Conservation (phyloP, 257 asterid species). For the Fraxinus quadrangulata region DNA sequence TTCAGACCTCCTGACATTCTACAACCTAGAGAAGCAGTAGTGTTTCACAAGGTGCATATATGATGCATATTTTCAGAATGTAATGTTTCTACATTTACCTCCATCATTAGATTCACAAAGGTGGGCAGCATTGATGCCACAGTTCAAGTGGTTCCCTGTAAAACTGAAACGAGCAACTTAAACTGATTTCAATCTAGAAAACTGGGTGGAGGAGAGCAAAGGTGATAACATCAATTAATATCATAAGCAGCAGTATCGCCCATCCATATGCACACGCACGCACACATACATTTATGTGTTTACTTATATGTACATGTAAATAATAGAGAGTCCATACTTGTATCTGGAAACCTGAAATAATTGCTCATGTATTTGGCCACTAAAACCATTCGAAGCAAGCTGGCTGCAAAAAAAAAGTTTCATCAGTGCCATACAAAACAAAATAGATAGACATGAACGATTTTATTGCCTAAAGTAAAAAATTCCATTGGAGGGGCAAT, state of each 20-base stretch:
- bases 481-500: background rate
- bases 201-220: constrained; percentile 4
- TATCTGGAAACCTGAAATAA: constrained; percentile 68
- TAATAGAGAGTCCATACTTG: constrained; percentile 51
- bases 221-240: background rate
- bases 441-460: background rate
- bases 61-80: constrained; percentile 5
- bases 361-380: constrained; percentile 66
- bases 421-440: background rate
- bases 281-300: background rate
- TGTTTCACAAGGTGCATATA: constrained; percentile 6
- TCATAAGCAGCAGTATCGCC: background rate
- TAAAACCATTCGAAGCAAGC: constrained; percentile 71
- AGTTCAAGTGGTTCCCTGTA: constrained; percentile 75
- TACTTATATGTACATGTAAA: constrained; percentile 2
- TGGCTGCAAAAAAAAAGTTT: constrained; percentile 53
- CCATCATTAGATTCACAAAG: constrained; percentile 58
- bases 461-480: background rate
- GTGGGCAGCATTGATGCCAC: constrained; percentile 56
- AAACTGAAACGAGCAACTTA: constrained; percentile 58
- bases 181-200: constrained; percentile 11
- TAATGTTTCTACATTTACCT: constrained; percentile 42
- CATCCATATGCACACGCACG: background rate
- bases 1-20: background rate
- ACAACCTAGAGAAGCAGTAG: background rate